Evolutionary conservation across 225 moss, liverwort and hornwort genomes (phyloP).

Genomic region (Physcomitrellopsis africana): DNA sequence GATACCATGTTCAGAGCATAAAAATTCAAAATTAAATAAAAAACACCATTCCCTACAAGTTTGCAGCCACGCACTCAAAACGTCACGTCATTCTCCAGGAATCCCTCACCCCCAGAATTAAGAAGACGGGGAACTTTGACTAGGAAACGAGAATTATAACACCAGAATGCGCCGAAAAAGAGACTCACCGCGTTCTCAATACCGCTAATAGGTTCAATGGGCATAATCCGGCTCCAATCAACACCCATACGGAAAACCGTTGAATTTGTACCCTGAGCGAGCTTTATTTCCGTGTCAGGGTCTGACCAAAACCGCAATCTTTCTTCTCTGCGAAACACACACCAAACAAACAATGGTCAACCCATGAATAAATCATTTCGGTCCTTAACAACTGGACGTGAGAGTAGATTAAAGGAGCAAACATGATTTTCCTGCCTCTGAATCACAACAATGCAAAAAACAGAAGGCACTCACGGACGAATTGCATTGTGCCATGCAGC

Average conservation of each 20-base stretch:
- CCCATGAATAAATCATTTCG: background rate
- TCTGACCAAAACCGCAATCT: slow-evolving; percentile 95
- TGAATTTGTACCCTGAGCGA: slow-evolving; percentile 74
- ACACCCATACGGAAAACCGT: slow-evolving; percentile 96
- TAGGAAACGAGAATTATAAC: background rate
- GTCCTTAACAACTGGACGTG: background rate
- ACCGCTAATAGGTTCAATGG: slow-evolving; percentile 85
- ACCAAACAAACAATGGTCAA: background rate
- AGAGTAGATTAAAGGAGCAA: background rate
- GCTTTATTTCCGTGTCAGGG: slow-evolving; percentile 91
- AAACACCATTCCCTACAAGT: too few relatives aligned
- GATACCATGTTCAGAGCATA: too few relatives aligned
- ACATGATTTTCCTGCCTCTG: background rate
- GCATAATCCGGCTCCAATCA: slow-evolving; percentile 96
- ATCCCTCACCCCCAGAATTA: background rate
- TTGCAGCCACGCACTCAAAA: background rate
- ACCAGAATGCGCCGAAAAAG: background rate
- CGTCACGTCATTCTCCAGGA: background rate
- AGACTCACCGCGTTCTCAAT: slow-evolving; percentile 67
- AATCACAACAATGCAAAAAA: slow-evolving; percentile 9
- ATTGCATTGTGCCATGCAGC: slow-evolving; percentile 99
- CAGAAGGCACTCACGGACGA: slow-evolving; percentile 69
- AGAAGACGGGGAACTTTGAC: background rate
- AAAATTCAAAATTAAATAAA: too few relatives aligned
- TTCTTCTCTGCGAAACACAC: slow-evolving; percentile 64